phyloP scores from a whole-genome alignment of 106 monocot genomes.

The Dendrobium nobile region DNA sequence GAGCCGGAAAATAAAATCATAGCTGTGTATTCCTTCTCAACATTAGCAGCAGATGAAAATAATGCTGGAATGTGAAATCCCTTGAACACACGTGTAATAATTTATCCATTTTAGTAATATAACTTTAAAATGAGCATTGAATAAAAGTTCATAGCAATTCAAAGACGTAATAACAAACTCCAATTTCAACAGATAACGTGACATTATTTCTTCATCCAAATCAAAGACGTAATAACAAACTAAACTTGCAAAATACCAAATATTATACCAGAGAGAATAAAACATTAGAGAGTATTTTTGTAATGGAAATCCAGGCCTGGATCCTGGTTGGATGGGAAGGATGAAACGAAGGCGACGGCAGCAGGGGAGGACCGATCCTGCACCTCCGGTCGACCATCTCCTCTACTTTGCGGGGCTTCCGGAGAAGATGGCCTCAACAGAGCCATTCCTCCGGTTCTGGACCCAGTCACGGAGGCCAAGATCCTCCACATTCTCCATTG shows the following conservation, averaged over 20 bases:
- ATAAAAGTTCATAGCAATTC: no score
- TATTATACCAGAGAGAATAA: background rate
- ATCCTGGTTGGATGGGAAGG: conserved; percentile 28
- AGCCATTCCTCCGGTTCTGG: conserved; percentile 74
- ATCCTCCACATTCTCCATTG: conserved; percentile 54
- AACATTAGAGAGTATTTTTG: conserved; percentile 33
- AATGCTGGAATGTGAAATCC: no score
- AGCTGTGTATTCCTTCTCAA: no score
- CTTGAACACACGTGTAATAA: no score
- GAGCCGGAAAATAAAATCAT: no score
- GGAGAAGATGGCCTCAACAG: conserved; percentile 87
- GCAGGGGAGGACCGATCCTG: conserved; percentile 62
- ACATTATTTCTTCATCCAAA: no score
- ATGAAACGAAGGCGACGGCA: conserved; percentile 43
- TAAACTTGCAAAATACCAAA: background rate
- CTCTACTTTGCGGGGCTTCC: conserved; percentile 40
- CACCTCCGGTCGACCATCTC: conserved; percentile 71
- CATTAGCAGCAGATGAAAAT: no score
- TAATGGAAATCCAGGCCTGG: conserved; percentile 33
- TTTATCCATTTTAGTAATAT: no score
- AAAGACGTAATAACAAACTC: no score
- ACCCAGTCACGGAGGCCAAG: conserved; percentile 84
- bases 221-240: no score
- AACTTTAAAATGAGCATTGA: no score
- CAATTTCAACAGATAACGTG: no score